A percentile compares a stretch with the other conserved stretches of the same genome.
Evolutionary conservation across 306 rosid genomes (phyloP).

Genomic region (Dalbergia cochinchinensis): DNA sequence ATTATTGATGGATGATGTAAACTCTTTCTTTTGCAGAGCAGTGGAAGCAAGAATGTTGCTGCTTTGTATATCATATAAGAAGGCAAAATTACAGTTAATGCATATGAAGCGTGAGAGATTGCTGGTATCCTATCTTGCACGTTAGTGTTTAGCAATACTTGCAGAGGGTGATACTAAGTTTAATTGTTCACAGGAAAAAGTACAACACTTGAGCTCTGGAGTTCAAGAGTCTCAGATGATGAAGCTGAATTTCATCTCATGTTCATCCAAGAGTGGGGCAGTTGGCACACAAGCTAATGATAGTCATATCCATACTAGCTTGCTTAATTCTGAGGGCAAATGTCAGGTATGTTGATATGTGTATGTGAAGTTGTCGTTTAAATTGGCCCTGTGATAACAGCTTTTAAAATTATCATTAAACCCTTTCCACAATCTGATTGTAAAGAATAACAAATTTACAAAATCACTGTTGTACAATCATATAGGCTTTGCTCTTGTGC

Average conservation of each 20-base stretch:
- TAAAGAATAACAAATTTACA: background rate
- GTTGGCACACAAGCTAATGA: slow-evolving; percentile 50
- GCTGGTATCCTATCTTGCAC: slow-evolving; percentile 61
- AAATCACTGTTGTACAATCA: too few relatives aligned
- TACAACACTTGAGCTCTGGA: slow-evolving; percentile 63
- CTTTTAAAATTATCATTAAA: slow-evolving; percentile 1
- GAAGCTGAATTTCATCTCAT: slow-evolving; percentile 51
- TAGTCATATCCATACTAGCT: slow-evolving; percentile 45
- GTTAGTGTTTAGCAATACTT: slow-evolving; percentile 39
- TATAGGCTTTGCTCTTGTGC: too few relatives aligned
- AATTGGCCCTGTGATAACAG: slow-evolving; percentile 28
- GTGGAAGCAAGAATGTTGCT: slow-evolving; percentile 67
- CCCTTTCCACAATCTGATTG: background rate
- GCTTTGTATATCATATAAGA: slow-evolving; percentile 65
- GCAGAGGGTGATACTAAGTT: slow-evolving; percentile 44
- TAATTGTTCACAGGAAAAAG: slow-evolving; percentile 65
- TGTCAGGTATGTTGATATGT: slow-evolving; percentile 57
- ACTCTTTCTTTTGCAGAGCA: slow-evolving; percentile 61
- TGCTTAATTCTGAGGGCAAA: slow-evolving; percentile 54
- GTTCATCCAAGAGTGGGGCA: slow-evolving; percentile 49
- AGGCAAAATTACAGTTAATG: slow-evolving; percentile 75
- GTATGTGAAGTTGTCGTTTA: slow-evolving; percentile 11
- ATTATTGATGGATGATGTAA: slow-evolving; percentile 42
- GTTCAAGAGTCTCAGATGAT: slow-evolving; percentile 70
- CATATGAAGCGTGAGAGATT: slow-evolving; percentile 63